Evolutionary conservation across 495 filamentous ascomycete genomes (phyloP).

Genomic region (Poronia punctata): DNA sequence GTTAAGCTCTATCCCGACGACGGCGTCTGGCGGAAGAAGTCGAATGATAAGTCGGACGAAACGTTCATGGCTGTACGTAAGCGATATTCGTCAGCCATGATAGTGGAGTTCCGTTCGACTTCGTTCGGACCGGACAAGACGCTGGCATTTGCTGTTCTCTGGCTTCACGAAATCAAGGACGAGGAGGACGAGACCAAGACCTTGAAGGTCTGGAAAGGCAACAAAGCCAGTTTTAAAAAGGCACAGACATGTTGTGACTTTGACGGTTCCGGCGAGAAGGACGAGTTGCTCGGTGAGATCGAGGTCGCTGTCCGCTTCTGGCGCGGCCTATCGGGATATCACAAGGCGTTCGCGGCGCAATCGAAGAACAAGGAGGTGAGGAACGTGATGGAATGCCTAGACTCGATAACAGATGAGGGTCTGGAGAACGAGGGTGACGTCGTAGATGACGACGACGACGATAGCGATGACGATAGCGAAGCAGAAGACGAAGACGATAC

Average conservation of each 20-base stretch:
- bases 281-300: slow-evolving; percentile 49
- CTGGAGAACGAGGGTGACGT: too few species aligned
- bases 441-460: slow-evolving; percentile 33
- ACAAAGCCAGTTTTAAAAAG: slow-evolving; percentile 38
- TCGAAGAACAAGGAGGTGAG: slow-evolving; percentile 42
- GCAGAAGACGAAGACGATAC: slow-evolving; percentile 19
- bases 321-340: slow-evolving; percentile 51
- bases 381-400: slow-evolving; percentile 57
- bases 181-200: slow-evolving; percentile 49
- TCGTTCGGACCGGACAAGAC: slow-evolving; percentile 45
- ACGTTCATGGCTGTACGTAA: slow-evolving; percentile 52
- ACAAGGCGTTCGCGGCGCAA: slow-evolving; percentile 41
- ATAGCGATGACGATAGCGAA: slow-evolving; percentile 22
- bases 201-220: slow-evolving; percentile 51
- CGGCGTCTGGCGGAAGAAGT: slow-evolving; percentile 23
- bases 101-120: slow-evolving; percentile 54
- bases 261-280: slow-evolving; percentile 30
- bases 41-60: slow-evolving; percentile 35
- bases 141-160: slow-evolving; percentile 55
- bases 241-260: slow-evolving; percentile 33
- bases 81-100: slow-evolving; percentile 51
- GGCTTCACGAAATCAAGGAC: slow-evolving; percentile 60
- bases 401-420: slow-evolving; percentile 50
- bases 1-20: slow-evolving; percentile 48
- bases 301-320: slow-evolving; percentile 49